Evolutionary conservation across 805 yeast species (phyloP).

Genomic region (Vanderwaltozyma yarrowii): DNA sequence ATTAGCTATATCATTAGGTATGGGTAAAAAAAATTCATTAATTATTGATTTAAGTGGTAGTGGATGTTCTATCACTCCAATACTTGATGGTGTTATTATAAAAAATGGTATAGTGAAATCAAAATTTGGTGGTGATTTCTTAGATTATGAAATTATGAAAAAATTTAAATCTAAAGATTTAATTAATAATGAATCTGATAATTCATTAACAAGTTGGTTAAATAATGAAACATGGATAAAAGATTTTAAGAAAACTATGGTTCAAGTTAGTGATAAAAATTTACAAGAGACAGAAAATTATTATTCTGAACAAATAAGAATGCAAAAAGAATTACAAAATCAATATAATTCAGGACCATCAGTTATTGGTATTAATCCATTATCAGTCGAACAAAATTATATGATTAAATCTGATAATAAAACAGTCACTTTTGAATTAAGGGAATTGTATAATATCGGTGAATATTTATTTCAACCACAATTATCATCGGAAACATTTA

Average conservation of each 20-base stretch:
- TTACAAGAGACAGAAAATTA: slow-evolving; percentile 16
- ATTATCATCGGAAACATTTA: slow-evolving; percentile 10
- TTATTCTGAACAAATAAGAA: slow-evolving; percentile 17
- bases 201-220: slow-evolving; percentile 17
- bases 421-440: slow-evolving; percentile 17
- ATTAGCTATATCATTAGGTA: slow-evolving; percentile 64
- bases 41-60: slow-evolving; percentile 74
- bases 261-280: slow-evolving; percentile 22
- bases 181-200: slow-evolving; percentile 1
- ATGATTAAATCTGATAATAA: slow-evolving; percentile 8
- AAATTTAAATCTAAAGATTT: slow-evolving; percentile 28
- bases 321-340: slow-evolving; percentile 14
- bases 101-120: slow-evolving; percentile 56
- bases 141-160: slow-evolving; percentile 52
- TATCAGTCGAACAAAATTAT: slow-evolving; percentile 15
- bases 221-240: slow-evolving; percentile 23
- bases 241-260: slow-evolving; percentile 23
- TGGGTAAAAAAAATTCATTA: slow-evolving; percentile 67
- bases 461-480: slow-evolving; percentile 25
- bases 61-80: slow-evolving; percentile 62
- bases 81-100: slow-evolving; percentile 63
- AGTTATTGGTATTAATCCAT: slow-evolving; percentile 10
- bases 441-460: slow-evolving; percentile 18
- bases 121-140: slow-evolving; percentile 76
- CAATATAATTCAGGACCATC: slow-evolving; percentile 3